Base-by-base conservation (phyloP, 345 rosid genomes). In the Bretschneidera sinensis region DNA sequence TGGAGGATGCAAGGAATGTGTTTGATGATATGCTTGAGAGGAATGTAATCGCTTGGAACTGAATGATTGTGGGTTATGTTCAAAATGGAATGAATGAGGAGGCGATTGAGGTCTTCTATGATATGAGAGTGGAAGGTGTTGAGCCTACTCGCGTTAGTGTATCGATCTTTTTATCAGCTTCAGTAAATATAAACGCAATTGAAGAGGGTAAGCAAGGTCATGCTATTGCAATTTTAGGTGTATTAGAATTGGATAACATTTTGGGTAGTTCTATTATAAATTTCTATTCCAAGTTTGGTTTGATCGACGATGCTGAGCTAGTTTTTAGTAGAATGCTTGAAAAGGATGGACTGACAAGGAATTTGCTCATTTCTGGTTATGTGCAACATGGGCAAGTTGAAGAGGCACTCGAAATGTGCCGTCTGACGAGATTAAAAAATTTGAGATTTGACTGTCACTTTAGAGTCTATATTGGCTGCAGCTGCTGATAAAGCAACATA, bases 191-290 rank as follows among this genome's bases (percentile, higher is more conserved):
- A 19, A 71, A 76, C 68, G 91, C 87, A 18, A 39, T 82, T 67
- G 81, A 71, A 48, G 85, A 87, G 61, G 96, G 97, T 19, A 83
- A 70, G 70, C 95, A 87, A 71, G 90, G 73, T 21, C 97, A 91
- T 68, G 91, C 87, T 0, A 17, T 85, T 68, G 82, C 83, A 0
- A 55, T 87, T 59, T 55, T 79, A 18, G 57, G 54, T 71, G 97
- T 91, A 17, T 56, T 81, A 43, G 85, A 78, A 65, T 47, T 85
- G 60, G 87, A 85, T 72, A 81, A 67, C 43, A 74, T 87, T 35
- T 72, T 85, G 5, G 95, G 92, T 43, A 82, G 85, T 59, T 87
- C 92, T 11, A 57, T 85, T 9, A 52, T 91, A 63, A 91, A 87
- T 57, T 87, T 87, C 53, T 87, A 87, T 73, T 71, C 84, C 24